phyloP scores from a whole-genome alignment of 176 grass and related monocot genomes.

The Echinochloa phyllopogon region DNA sequence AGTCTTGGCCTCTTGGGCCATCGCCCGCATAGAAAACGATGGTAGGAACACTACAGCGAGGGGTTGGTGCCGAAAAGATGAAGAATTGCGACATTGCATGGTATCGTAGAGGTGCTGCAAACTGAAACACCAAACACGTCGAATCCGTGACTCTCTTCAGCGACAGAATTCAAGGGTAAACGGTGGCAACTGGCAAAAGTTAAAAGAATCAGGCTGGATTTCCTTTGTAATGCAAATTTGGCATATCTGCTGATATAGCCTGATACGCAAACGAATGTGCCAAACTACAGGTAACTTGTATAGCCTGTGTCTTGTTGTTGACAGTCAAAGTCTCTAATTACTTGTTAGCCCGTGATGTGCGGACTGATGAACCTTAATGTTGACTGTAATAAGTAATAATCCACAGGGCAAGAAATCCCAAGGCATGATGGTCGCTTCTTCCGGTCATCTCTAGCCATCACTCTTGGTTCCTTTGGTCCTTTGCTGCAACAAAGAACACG shows the following conservation, averaged over 20 bases:
- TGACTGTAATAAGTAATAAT: background rate
- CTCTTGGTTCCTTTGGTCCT: background rate
- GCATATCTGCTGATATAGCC: background rate
- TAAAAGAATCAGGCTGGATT: background rate
- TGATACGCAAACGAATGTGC: background rate
- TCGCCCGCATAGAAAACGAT: constrained; percentile 9
- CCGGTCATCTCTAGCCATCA: constrained; percentile 25
- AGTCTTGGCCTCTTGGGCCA: constrained; percentile 23
- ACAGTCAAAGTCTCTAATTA: background rate
- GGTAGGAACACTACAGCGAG: background rate
- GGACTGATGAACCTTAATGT: background rate
- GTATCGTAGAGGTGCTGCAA: constrained; percentile 15
- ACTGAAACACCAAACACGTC: background rate
- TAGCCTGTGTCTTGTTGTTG: background rate
- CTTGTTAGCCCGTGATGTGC: background rate
- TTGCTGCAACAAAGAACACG: constrained; percentile 7
- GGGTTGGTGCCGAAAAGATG: constrained; percentile 24
- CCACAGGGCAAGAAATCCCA: too few relatives aligned
- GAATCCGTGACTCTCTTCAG: background rate
- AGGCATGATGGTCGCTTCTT: constrained; percentile 14
- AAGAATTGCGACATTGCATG: constrained; percentile 24
- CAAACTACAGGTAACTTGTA: background rate
- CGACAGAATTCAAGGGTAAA: background rate
- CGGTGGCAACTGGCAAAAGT: background rate
- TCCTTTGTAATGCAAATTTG: background rate